Evolutionary conservation across 805 yeast genomes (phyloP).

Genomic region (Scheffersomyces coipomensis): DNA sequence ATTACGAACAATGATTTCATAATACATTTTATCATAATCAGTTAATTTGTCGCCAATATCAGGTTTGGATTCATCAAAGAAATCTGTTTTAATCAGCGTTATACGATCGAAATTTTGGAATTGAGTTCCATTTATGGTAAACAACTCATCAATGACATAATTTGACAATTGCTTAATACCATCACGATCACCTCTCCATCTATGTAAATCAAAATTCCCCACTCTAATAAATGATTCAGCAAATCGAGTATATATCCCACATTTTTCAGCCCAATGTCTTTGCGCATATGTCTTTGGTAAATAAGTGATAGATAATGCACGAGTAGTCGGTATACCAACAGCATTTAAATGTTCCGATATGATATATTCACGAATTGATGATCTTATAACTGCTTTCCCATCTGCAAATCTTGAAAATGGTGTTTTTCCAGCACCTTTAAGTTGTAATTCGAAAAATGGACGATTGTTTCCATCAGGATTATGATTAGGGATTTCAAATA

Average conservation of each 20-base stretch:
- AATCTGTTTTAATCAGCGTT: slow-evolving; percentile 16
- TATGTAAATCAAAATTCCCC: slow-evolving; percentile 83
- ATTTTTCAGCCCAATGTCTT: slow-evolving; percentile 67
- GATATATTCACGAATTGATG: slow-evolving; percentile 84
- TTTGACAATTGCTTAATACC: slow-evolving; percentile 67
- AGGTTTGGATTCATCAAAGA: slow-evolving; percentile 13
- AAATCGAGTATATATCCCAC: slow-evolving; percentile 83
- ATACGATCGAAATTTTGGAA: slow-evolving; percentile 27
- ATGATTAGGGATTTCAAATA: slow-evolving; percentile 66
- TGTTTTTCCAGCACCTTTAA: slow-evolving; percentile 90
- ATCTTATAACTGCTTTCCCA: slow-evolving; percentile 89
- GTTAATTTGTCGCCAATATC: slow-evolving; percentile 43
- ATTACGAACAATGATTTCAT: slow-evolving; percentile 69
- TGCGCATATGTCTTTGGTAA: slow-evolving; percentile 78
- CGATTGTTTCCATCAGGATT: slow-evolving; percentile 25
- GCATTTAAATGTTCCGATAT: slow-evolving; percentile 79
- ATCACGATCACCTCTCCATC: slow-evolving; percentile 66
- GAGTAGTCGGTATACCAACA: slow-evolving; percentile 81
- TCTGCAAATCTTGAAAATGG: slow-evolving; percentile 95
- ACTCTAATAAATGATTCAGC: slow-evolving; percentile 85
- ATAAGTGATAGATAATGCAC: slow-evolving; percentile 72
- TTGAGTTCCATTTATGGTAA: slow-evolving; percentile 32
- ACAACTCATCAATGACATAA: slow-evolving; percentile 67
- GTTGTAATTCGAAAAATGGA: slow-evolving; percentile 61
- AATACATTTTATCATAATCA: slow-evolving; percentile 67